phyloP scores from a whole-genome alignment of 306 rosid species.

The Dryas drummondii region DNA sequence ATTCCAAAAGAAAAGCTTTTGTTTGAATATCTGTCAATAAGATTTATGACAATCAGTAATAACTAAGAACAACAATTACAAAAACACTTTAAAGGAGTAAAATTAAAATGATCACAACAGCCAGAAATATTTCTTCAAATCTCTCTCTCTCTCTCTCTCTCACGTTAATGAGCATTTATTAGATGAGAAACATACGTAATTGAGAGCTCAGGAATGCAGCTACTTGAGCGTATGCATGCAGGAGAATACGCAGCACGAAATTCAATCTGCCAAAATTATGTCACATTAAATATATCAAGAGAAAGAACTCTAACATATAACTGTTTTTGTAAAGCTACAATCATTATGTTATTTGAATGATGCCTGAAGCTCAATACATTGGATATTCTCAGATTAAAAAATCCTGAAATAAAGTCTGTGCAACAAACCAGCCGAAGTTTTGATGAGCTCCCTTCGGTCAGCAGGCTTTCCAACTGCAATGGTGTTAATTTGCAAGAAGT shows the following conservation, averaged over 20 bases:
- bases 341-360: background rate
- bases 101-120: background rate
- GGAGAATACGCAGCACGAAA: conserved; percentile 67
- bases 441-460: conserved; percentile 81
- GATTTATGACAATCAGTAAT: conserved; percentile 6
- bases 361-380: background rate
- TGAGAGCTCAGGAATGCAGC: conserved; percentile 79
- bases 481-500: conserved; percentile 74
- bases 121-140: background rate
- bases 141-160: background rate
- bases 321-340: background rate
- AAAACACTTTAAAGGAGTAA: background rate
- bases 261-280: conserved; percentile 56
- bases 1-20: conserved; percentile 80
- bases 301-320: background rate
- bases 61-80: background rate
- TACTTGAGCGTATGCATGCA: conserved; percentile 70
- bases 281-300: conserved; percentile 7
- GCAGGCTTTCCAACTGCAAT: conserved; percentile 77
- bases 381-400: background rate
- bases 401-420: conserved; percentile 19
- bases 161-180: conserved; percentile 10
- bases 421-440: conserved; percentile 78
- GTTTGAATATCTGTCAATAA: conserved; percentile 75
- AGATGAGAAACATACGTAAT: conserved; percentile 61